These are phyloP conservation scores for Elsinoe ampelina DNA, from an alignment of 2,329 filamentous ascomycete genomes.

Conservation along the genomic window DNA sequence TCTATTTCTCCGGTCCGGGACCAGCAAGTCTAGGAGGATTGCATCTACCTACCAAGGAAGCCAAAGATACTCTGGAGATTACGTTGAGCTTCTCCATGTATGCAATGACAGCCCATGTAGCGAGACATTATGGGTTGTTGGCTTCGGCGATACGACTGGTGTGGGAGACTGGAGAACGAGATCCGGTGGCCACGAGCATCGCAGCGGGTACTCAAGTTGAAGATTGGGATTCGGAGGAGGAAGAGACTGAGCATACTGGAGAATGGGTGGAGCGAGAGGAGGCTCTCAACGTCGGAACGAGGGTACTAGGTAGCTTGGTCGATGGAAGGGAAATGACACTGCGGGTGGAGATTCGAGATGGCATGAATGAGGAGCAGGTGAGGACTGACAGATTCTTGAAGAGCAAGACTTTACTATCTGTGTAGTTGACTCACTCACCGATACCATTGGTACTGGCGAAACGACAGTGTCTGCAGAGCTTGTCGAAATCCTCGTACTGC, in stretches of 20 bases:
- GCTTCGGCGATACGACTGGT: conserved; percentile 59
- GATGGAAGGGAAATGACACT: conserved; percentile 63
- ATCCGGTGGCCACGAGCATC: conserved; percentile 59
- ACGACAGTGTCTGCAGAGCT: too few species aligned
- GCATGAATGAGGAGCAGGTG: neutral
- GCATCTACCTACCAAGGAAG: conserved; percentile 18
- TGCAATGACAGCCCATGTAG: conserved; percentile 67
- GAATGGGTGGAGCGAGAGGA: conserved; percentile 70
- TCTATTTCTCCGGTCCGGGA: conserved; percentile 41
- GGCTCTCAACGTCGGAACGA: conserved; percentile 68
- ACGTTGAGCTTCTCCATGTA: conserved; percentile 76
- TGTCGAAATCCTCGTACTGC: too few species aligned
- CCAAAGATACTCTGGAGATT: conserved; percentile 39
- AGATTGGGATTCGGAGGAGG: conserved; percentile 34
- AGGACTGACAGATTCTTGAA: neutral
- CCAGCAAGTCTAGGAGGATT: neutral
- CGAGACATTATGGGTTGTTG: conserved; percentile 55
- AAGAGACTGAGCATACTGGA: conserved; percentile 26
- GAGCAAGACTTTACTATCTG: neutral
- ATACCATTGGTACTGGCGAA: too few species aligned
- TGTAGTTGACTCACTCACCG: neutral
- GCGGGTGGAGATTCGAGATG: conserved; percentile 50
- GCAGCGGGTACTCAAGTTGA: conserved; percentile 31
- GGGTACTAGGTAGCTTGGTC: conserved; percentile 74
- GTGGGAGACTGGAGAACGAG: conserved; percentile 88